Conservation (phyloP, 345 rosid genomes). For the Rhizophora apiculata region DNA sequence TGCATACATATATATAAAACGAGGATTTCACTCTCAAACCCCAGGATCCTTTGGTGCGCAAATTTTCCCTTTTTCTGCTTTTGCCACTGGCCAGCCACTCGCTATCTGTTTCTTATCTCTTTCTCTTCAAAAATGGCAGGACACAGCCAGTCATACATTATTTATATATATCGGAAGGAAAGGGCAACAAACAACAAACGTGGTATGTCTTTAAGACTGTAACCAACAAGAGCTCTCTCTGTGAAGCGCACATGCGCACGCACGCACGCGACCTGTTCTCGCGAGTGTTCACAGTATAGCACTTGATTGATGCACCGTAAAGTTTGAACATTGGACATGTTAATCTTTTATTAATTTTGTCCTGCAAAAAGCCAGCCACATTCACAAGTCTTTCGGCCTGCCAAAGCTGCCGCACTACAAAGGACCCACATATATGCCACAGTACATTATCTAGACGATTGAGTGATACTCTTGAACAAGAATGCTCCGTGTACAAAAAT, state of each 20-base stretch:
- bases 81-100: conserved; percentile 37
- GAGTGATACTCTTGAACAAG: neutral
- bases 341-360: neutral
- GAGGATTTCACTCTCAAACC: conserved; percentile 33
- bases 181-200: neutral
- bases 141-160: neutral
- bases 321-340: neutral
- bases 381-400: neutral
- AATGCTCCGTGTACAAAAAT: neutral
- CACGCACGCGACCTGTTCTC: conserved; percentile 6
- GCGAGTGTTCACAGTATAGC: neutral
- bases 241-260: neutral
- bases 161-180: conserved; percentile 6
- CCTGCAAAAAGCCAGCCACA: neutral
- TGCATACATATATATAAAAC: conserved; percentile 21
- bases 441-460: neutral
- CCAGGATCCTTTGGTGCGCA: conserved; percentile 16
- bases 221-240: conserved; percentile 7
- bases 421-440: too few species aligned
- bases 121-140: neutral
- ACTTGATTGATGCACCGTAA: neutral
- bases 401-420: too few species aligned
- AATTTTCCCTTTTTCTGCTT: conserved; percentile 18
- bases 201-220: neutral
- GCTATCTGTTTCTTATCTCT: conserved; percentile 4